Conservation (phyloP, 768 basidiomycete species). For the Steccherinum ochraceum region DNA sequence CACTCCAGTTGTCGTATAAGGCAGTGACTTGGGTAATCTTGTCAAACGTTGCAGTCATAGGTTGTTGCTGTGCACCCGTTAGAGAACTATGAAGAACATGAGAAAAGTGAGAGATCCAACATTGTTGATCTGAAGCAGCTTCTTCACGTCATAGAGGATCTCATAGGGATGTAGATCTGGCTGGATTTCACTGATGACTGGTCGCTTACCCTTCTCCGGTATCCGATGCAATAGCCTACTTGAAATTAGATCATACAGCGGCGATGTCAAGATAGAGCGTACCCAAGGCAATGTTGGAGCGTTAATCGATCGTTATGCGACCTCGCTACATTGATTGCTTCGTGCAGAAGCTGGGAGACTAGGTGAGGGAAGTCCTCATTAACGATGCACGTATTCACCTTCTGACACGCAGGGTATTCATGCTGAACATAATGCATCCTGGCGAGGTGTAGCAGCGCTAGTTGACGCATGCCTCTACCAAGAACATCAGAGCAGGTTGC, state of each 20-base stretch:
- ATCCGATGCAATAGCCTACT: constrained; percentile 67
- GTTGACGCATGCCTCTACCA: constrained; percentile 68
- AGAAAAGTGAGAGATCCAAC: constrained; percentile 28
- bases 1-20: constrained; percentile 67
- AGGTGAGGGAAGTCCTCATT: constrained; percentile 1
- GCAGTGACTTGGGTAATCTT: constrained; percentile 62
- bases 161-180: constrained; percentile 71
- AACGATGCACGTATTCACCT: constrained; percentile 37
- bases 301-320: constrained; percentile 65
- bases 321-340: constrained; percentile 75
- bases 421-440: constrained; percentile 70
- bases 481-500: too few species aligned
- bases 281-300: constrained; percentile 79
- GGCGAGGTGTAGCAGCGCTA: constrained; percentile 71
- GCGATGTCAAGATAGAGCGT: constrained; percentile 5
- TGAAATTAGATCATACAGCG: background rate
- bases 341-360: constrained; percentile 51
- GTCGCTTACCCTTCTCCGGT: constrained; percentile 43
- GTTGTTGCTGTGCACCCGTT: constrained; percentile 74
- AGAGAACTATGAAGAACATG: constrained; percentile 3
- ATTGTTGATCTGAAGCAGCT: constrained; percentile 62
- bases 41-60: constrained; percentile 59
- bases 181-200: constrained; percentile 65
- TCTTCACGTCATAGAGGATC: constrained; percentile 69
- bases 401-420: constrained; percentile 62